A percentile compares a stretch with the other conserved stretches of the same genome.
Evolutionary conservation across 768 basidiomycete species (phyloP).

Genomic region (Lactarius hengduanensis): DNA sequence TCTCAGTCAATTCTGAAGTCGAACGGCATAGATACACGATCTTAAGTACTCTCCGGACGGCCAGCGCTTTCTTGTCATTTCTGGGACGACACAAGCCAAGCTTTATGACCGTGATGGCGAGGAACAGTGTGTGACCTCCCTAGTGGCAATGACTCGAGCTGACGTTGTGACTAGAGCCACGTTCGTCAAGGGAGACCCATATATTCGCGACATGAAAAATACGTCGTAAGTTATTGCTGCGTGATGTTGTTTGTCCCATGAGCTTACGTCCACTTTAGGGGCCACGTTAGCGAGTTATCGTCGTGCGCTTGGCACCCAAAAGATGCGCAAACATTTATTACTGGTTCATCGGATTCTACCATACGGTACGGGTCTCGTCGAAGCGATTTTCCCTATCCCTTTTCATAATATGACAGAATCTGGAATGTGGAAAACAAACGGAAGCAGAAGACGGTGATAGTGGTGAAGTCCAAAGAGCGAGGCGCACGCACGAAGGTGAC

Average conservation of each 20-base stretch:
- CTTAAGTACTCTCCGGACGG: conserved; percentile 87
- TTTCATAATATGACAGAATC: conserved; percentile 54
- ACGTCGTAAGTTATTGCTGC: conserved; percentile 66
- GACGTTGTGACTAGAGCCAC: conserved; percentile 63
- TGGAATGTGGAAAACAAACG: conserved; percentile 93
- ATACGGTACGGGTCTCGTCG: conserved; percentile 59
- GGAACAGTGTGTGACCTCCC: conserved; percentile 65
- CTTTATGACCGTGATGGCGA: conserved; percentile 92
- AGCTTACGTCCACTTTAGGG: conserved; percentile 46
- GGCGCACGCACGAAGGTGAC: conserved; percentile 93
- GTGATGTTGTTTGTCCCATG: conserved; percentile 5
- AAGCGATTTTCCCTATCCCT: neutral
- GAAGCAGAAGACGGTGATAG: conserved; percentile 94
- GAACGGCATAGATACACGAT: conserved; percentile 71
- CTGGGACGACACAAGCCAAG: conserved; percentile 84
- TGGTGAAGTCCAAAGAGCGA: conserved; percentile 93
- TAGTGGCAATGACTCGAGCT: conserved; percentile 39
- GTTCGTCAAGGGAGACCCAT: conserved; percentile 93
- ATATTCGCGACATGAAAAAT: conserved; percentile 98
- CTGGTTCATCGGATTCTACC: conserved; percentile 93
- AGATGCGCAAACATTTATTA: conserved; percentile 81
- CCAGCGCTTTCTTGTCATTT: conserved; percentile 80
- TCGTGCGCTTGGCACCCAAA: conserved; percentile 93
- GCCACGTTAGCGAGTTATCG: conserved; percentile 90
- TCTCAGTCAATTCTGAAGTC: conserved; percentile 12